phyloP scores from a whole-genome alignment of 352 stramenopile species.

The Stramenopiles sp. region DNA sequence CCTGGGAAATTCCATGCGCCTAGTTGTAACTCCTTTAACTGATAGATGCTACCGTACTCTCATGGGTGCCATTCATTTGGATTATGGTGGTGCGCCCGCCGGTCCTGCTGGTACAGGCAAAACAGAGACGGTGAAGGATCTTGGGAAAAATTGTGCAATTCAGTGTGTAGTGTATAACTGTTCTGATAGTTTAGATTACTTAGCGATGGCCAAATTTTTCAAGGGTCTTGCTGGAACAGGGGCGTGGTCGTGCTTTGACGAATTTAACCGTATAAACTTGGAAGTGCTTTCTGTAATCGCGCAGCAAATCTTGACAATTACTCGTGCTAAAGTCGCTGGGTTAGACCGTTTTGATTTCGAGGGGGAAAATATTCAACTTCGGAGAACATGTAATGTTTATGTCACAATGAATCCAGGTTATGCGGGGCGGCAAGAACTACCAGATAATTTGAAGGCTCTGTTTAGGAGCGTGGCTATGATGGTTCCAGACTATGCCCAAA shows the following conservation, averaged over 20 bases:
- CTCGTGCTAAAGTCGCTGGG: constrained; percentile 49
- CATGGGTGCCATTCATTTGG: constrained; percentile 82
- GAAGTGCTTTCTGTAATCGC: constrained; percentile 77
- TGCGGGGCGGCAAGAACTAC: constrained; percentile 71
- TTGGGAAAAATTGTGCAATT: constrained; percentile 74
- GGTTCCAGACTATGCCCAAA: constrained; percentile 82
- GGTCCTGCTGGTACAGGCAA: constrained; percentile 75
- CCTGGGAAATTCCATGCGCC: constrained; percentile 70
- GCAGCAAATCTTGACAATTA: constrained; percentile 71
- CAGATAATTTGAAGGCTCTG: constrained; percentile 76
- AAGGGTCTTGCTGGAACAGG: constrained; percentile 65
- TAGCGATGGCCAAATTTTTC: constrained; percentile 83
- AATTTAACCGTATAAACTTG: constrained; percentile 89
- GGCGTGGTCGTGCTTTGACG: constrained; percentile 81
- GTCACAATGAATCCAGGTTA: constrained; percentile 91
- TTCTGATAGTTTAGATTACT: constrained; percentile 77
- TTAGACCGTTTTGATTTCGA: constrained; percentile 68
- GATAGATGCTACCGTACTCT: constrained; percentile 87
- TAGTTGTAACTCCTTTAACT: constrained; percentile 80
- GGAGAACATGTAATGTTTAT: constrained; percentile 74
- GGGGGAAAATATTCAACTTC: constrained; percentile 74
- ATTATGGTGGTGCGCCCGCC: constrained; percentile 64
- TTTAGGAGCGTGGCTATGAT: constrained; percentile 90
- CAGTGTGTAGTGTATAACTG: constrained; percentile 89
- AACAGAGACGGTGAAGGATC: constrained; percentile 77